Percentiles rank a stretch among this genome's conserved stretches.
phyloP scores from a whole-genome alignment of 2,329 filamentous ascomycete genomes.

The Chaetomium sp. region DNA sequence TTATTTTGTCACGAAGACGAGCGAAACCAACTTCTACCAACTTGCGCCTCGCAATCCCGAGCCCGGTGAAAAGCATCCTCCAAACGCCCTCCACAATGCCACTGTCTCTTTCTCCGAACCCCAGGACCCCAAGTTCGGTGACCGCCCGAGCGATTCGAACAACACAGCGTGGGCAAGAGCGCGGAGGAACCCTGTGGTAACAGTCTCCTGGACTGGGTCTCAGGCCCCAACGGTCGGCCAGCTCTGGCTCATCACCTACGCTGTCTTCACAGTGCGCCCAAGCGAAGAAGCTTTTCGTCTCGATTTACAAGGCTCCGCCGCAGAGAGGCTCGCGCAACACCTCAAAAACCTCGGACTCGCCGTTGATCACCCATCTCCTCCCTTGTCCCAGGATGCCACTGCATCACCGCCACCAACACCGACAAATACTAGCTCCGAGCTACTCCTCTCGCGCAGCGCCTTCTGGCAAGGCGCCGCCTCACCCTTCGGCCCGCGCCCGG shows the following conservation, averaged over 20 bases:
- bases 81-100: constrained; percentile 24
- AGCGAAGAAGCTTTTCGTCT: constrained; percentile 44
- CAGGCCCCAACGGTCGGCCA: constrained; percentile 42
- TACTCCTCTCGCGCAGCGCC: constrained; percentile 44
- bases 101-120: constrained; percentile 29
- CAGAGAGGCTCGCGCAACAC: constrained; percentile 18
- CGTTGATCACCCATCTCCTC: constrained; percentile 38
- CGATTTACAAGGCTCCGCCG: constrained; percentile 33
- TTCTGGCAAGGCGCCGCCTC: constrained; percentile 68
- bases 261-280: constrained; percentile 45
- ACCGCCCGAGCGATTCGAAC: constrained; percentile 39
- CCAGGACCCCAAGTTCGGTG: constrained; percentile 27
- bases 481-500: constrained; percentile 57
- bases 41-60: constrained; percentile 9
- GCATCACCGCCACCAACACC: constrained; percentile 8
- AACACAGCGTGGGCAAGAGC: constrained; percentile 52
- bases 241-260: constrained; percentile 47
- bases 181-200: constrained; percentile 44
- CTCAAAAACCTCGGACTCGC: constrained; percentile 41
- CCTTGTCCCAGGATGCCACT: constrained; percentile 9
- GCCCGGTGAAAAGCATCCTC: constrained; percentile 10
- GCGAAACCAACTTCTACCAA: constrained; percentile 15
- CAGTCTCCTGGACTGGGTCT: constrained; percentile 37
- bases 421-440: constrained; percentile 24
- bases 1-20: constrained; percentile 21